Evolutionary conservation across 345 rosid genomes (phyloP).

Genomic region (Melastoma malabathricum): DNA sequence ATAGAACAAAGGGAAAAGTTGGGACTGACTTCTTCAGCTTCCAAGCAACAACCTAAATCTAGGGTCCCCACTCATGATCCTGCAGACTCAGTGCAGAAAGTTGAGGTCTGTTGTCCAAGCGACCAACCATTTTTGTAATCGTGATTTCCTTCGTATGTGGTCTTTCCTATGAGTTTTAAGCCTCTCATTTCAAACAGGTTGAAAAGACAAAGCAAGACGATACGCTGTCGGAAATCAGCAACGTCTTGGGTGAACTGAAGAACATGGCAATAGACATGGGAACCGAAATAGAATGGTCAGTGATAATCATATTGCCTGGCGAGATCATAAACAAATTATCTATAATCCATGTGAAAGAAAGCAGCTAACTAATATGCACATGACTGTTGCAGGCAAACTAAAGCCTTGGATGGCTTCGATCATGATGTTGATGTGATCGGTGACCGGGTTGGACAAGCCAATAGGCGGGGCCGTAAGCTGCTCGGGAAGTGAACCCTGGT

Average conservation of each 20-base stretch:
- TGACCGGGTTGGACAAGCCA: constrained; percentile 48
- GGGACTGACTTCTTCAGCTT: constrained; percentile 42
- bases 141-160: not conserved
- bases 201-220: constrained; percentile 82
- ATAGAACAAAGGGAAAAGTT: constrained; percentile 74
- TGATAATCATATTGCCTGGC: not conserved
- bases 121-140: too few species aligned
- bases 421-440: constrained; percentile 59
- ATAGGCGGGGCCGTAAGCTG: constrained; percentile 45
- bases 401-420: constrained; percentile 43
- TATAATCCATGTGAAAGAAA: too few species aligned
- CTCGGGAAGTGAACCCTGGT: constrained; percentile 43
- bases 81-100: constrained; percentile 54
- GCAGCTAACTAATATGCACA: too few species aligned
- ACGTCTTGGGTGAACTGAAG: constrained; percentile 61
- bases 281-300: constrained; percentile 61
- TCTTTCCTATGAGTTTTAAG: not conserved
- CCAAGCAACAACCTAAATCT: constrained; percentile 29
- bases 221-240: constrained; percentile 52
- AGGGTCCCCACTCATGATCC: constrained; percentile 37
- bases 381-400: constrained; percentile 43
- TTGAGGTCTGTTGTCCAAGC: constrained; percentile 43
- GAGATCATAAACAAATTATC: not conserved
- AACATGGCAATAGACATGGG: constrained; percentile 86
- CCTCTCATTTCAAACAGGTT: constrained; percentile 24